A percentile compares a stretch with the other conserved stretches of the same genome.
phyloP scores from a whole-genome alignment of 2,329 filamentous ascomycete genomes.

The Cytospora leucostoma region DNA sequence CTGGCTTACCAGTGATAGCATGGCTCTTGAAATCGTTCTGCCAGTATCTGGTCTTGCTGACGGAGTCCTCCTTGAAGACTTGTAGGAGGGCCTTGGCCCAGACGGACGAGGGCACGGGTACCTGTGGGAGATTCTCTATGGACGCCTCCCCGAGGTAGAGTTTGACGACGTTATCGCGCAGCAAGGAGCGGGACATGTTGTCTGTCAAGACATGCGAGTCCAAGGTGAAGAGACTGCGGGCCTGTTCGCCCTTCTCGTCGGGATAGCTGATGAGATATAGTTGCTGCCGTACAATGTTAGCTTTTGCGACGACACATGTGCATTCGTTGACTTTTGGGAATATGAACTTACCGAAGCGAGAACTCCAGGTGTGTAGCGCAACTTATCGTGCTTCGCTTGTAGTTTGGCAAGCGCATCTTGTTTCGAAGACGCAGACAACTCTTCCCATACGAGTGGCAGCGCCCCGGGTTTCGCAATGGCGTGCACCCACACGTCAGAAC shows the following conservation, averaged over 20 bases:
- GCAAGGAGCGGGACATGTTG: slow-evolving; percentile 7
- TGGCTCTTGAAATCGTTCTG: background rate
- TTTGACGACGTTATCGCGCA: slow-evolving; percentile 15
- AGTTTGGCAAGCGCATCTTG: slow-evolving; percentile 1
- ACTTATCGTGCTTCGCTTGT: slow-evolving; percentile 1
- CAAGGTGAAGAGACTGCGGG: background rate
- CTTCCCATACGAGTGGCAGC: slow-evolving; percentile 1
- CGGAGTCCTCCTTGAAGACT: background rate
- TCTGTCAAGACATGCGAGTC: slow-evolving; percentile 8
- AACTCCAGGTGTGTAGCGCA: slow-evolving; percentile 6
- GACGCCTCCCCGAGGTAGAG: slow-evolving; percentile 8
- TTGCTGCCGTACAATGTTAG: background rate
- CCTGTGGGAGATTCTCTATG: slow-evolving; percentile 3
- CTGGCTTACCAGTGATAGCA: background rate
- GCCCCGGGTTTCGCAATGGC: slow-evolving; percentile 4
- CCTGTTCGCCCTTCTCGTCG: background rate
- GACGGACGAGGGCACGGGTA: background rate
- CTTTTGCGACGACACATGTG: background rate
- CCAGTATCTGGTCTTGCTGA: slow-evolving; percentile 10
- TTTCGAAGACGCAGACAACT: slow-evolving; percentile 8
- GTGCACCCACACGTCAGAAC: slow-evolving; percentile 7
- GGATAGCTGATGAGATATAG: slow-evolving; percentile 7
- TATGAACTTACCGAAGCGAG: background rate
- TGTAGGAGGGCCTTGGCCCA: background rate
- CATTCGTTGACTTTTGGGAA: background rate